Evolutionary conservation across 306 rosid species (phyloP), one percentile per base, ranked within the genome.

Genomic region (Arachis stenosperma): DNA sequence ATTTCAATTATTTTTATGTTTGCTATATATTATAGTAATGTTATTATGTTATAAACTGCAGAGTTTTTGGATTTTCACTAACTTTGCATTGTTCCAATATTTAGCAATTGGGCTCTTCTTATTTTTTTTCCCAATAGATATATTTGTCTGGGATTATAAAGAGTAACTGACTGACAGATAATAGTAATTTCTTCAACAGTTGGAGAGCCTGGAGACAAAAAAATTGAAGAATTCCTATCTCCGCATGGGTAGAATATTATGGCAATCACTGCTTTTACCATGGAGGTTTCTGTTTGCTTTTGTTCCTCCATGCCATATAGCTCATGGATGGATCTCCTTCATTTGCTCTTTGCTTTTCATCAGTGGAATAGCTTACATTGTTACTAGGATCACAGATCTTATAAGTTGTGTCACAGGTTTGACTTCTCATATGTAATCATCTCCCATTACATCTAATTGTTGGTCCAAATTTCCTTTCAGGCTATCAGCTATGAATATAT

Each of bases 401-500:
- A 91, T 94, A 78, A 94, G 97, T 75, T 94, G 97, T 83, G 96
- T 89, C 81, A 86, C 98, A 88, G 98, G 98, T 94, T 79, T 64
- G 76, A 68, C 53, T 73, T 78, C 78, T 68, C 67, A 59, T 60
- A 50, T 69, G 12, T 61, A 54, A 68, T 59, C 55, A 69, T 69
- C 17, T 61, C 67, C 67, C 67, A 15, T 75, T 36, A 22, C 61
- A 50, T 40, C 55, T 73, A 65, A 42, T 74, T 48, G 13, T 56
- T 14, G 33, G 57, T 81, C 30, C 59, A 42, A 77, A 55, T 42
- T 72, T 37, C 56, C 54, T 65, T 48, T 42, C 17, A 9, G 6
- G 50, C 15, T 65, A 10, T 71, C 29, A 50, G 69, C 44, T 65
- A 67, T 65, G 75, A 37, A 48, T 67, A 40, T 22, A 70, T 63